Conservation (phyloP, 1,284 basidiomycete genomes). For the Inonotus hispidus region DNA sequence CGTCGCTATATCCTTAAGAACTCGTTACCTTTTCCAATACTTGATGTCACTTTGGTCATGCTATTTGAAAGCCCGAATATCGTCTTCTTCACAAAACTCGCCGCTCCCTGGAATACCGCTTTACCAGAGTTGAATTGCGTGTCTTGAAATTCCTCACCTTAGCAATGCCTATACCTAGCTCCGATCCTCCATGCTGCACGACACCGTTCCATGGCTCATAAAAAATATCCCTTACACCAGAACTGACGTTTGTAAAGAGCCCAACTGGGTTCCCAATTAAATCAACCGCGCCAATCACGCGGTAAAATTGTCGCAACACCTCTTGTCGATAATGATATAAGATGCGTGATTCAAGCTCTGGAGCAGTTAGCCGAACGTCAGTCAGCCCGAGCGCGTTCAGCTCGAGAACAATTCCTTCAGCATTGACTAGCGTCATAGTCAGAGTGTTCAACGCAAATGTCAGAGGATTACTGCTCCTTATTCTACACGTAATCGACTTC, state of each 20-base stretch:
- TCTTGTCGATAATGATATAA: constrained; percentile 94
- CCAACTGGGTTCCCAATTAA: constrained; percentile 94
- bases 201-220: constrained; percentile 98
- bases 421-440: constrained; percentile 95
- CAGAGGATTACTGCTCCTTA: constrained; percentile 86
- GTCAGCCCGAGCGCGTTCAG: constrained; percentile 94
- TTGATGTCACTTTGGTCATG: constrained; percentile 95
- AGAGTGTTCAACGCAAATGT: constrained; percentile 93
- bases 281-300: constrained; percentile 94
- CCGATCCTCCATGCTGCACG: constrained; percentile 95
- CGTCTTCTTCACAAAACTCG: constrained; percentile 98
- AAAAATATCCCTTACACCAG: constrained; percentile 98
- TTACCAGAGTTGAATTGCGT: neutral
- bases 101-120: constrained; percentile 67
- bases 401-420: constrained; percentile 95
- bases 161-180: constrained; percentile 95
- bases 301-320: constrained; percentile 90
- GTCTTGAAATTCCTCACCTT: constrained; percentile 49
- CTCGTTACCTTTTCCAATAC: constrained; percentile 84
- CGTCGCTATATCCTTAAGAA: neutral
- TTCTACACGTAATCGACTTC: constrained; percentile 35
- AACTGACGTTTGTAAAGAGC: constrained; percentile 97
- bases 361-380: constrained; percentile 85
- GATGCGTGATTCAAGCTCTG: constrained; percentile 83
- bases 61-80: constrained; percentile 96